These are phyloP conservation scores for Glutinoglossum americanum DNA, from an alignment of 495 filamentous ascomycete species.

Conservation along the genomic window DNA sequence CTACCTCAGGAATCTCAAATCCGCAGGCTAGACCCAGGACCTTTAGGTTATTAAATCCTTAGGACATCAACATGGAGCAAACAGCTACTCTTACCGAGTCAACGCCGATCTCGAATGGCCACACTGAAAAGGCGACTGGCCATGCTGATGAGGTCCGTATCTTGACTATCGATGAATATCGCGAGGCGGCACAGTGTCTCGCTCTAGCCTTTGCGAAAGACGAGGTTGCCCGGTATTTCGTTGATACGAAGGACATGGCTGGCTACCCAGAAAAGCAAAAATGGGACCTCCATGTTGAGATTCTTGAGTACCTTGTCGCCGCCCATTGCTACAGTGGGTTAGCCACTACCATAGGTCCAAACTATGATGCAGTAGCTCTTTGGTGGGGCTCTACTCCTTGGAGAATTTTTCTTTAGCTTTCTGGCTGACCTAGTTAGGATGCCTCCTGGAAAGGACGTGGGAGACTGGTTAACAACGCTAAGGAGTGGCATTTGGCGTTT, in stretches of 20 bases:
- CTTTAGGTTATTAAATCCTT: not conserved
- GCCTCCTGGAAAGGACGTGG: conserved; percentile 51
- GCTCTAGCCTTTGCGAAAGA: conserved; percentile 58
- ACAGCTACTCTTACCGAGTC: not conserved
- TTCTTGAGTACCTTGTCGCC: conserved; percentile 50
- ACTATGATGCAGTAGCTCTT: conserved; percentile 54
- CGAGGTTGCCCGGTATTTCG: conserved; percentile 48
- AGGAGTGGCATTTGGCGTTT: conserved; percentile 53
- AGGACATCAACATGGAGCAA: not conserved
- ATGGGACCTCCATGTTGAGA: conserved; percentile 51
- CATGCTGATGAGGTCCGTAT: conserved; percentile 26
- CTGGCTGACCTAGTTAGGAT: conserved; percentile 29
- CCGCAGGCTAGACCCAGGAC: not conserved
- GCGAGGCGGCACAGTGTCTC: conserved; percentile 41
- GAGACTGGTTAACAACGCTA: conserved; percentile 45
- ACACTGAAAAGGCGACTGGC: not conserved
- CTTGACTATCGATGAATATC: conserved; percentile 37
- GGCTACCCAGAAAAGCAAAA: conserved; percentile 36
- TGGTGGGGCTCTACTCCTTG: conserved; percentile 32
- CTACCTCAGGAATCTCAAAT: not conserved
- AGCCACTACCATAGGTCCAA: conserved; percentile 45
- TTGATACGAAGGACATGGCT: conserved; percentile 41
- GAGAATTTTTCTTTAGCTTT: not conserved
- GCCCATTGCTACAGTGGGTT: conserved; percentile 49
- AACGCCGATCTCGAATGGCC: not conserved